Conservation (phyloP, 345 rosid genomes). For the Populus pruinosa region DNA sequence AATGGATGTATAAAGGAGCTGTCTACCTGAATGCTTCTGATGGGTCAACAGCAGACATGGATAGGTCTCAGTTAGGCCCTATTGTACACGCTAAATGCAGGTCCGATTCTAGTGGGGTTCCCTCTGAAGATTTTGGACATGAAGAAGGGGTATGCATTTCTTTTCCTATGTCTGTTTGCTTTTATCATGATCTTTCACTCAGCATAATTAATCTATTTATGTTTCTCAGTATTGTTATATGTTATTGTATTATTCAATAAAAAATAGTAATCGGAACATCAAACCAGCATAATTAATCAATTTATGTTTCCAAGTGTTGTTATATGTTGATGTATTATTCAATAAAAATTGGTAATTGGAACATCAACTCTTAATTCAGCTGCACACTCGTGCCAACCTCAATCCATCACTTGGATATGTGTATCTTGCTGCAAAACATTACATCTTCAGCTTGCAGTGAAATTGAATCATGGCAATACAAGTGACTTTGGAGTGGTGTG, state of each 20-base stretch:
- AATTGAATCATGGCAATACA: not conserved
- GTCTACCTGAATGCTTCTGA: constrained; percentile 87
- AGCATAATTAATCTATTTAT: too few relatives aligned
- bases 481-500: not conserved
- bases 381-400: not conserved
- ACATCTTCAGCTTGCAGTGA: not conserved
- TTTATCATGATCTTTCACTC: not conserved
- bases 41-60: constrained; percentile 55
- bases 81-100: constrained; percentile 99
- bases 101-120: constrained; percentile 68
- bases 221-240: not conserved
- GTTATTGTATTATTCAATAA: not conserved
- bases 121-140: constrained; percentile 41
- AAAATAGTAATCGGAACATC: not conserved
- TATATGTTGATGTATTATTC: not conserved
- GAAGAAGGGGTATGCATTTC: constrained; percentile 55
- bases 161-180: not conserved
- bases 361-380: not conserved
- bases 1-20: constrained; percentile 99
- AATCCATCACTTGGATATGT: not conserved
- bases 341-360: not conserved
- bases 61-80: constrained; percentile 83
- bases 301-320: not conserved
- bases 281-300: not conserved
- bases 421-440: not conserved